Conservation (phyloP, 2,329 filamentous ascomycete genomes). For the Sclerotinia minor region DNA sequence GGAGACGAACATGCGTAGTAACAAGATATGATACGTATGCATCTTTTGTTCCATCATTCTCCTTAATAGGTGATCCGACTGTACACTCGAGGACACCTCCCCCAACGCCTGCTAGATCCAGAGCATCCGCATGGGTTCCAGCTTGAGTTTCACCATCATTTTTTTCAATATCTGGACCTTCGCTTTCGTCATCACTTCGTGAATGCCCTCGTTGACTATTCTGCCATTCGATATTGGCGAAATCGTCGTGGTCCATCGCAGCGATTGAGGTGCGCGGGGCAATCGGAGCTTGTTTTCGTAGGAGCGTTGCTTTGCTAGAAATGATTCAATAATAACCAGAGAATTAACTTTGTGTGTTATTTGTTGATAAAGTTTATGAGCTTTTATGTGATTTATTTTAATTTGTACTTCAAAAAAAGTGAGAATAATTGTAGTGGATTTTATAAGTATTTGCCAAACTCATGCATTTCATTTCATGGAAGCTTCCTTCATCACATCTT, state of each 20-base stretch:
- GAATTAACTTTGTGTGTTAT: not conserved
- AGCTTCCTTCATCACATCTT: conserved; percentile 16
- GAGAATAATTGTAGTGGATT: conserved; percentile 19
- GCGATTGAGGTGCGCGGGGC: conserved; percentile 29
- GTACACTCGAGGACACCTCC: conserved; percentile 78
- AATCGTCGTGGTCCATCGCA: conserved; percentile 58
- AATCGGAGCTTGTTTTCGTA: conserved; percentile 14
- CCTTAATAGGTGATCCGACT: conserved; percentile 83
- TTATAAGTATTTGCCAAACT: not conserved
- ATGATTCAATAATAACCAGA: not conserved
- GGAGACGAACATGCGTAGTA: conserved; percentile 71
- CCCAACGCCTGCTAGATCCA: conserved; percentile 63
- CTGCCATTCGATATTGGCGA: conserved; percentile 79
- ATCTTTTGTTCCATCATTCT: conserved; percentile 95
- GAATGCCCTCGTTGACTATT: conserved; percentile 53
- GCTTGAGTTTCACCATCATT: conserved; percentile 36
- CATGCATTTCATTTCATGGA: conserved; percentile 12
- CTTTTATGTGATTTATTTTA: conserved; percentile 13
- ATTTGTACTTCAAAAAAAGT: conserved; percentile 21
- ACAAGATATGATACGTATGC: conserved; percentile 95
- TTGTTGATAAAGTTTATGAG: conserved; percentile 2
- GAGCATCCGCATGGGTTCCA: conserved; percentile 41
- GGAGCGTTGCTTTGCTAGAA: not conserved
- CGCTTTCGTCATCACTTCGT: conserved; percentile 44
- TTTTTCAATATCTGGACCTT: conserved; percentile 16